Conservation (phyloP, 2,329 filamentous ascomycete species). For the Penicillium sp. region DNA sequence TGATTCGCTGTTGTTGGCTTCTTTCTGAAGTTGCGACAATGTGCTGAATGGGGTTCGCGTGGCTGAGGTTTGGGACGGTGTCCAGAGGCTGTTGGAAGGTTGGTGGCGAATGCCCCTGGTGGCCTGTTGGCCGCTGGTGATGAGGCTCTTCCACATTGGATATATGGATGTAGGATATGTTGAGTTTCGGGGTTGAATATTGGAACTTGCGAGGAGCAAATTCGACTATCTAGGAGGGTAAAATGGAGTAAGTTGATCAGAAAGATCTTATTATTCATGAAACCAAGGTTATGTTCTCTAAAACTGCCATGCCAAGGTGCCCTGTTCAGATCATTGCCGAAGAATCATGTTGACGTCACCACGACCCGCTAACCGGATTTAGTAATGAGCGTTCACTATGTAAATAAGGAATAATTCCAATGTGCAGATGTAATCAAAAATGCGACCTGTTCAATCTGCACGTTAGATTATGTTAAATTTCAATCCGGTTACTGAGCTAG, state of each 20-base stretch:
- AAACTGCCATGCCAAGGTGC: background rate
- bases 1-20: background rate
- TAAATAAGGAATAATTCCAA: background rate
- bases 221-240: background rate
- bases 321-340: conserved; percentile 11
- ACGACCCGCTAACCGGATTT: conserved; percentile 11
- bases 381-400: conserved; percentile 15
- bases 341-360: conserved; percentile 32
- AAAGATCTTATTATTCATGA: background rate
- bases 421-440: background rate
- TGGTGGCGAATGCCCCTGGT: conserved; percentile 4
- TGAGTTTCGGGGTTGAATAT: background rate
- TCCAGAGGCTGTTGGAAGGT: background rate
- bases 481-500: background rate
- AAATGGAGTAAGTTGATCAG: background rate
- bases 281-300: background rate
- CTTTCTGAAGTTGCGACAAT: conserved; percentile 10
- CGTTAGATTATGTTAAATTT: background rate
- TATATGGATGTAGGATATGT: background rate
- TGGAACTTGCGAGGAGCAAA: background rate
- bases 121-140: conserved; percentile 16
- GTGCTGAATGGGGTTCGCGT: conserved; percentile 7
- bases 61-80: background rate
- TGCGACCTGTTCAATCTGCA: background rate
- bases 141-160: conserved; percentile 23